Evolutionary conservation across 129 eudicot species (phyloP).

Genomic region (Kitagawia praeruptora): DNA sequence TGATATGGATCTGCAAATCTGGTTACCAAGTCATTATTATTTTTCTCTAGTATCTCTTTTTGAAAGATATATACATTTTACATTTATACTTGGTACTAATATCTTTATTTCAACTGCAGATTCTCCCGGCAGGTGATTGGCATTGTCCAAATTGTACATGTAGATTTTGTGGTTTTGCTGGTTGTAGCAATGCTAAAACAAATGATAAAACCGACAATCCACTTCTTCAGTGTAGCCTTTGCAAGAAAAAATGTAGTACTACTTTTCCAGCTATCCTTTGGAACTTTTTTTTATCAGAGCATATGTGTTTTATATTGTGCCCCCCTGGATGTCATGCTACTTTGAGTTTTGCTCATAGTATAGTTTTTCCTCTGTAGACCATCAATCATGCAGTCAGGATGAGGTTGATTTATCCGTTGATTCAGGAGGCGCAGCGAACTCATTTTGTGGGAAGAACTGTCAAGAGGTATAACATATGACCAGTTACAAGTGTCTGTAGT

Average conservation of each 20-base stretch:
- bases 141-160: slow-evolving; percentile 59
- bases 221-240: slow-evolving; percentile 31
- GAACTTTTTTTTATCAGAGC: not conserved
- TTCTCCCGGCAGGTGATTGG: slow-evolving; percentile 65
- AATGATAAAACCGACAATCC: slow-evolving; percentile 13
- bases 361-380: slow-evolving; percentile 25
- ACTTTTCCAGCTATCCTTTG: not conserved
- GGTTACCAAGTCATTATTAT: not conserved
- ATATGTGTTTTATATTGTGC: not conserved
- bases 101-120: slow-evolving; percentile 25
- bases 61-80: not conserved
- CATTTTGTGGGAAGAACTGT: slow-evolving; percentile 49
- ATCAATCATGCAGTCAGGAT: slow-evolving; percentile 37
- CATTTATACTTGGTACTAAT: not conserved
- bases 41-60: not conserved
- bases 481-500: not conserved
- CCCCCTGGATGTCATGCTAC: not conserved
- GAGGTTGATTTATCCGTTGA: slow-evolving; percentile 19
- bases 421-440: slow-evolving; percentile 18
- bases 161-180: slow-evolving; percentile 42
- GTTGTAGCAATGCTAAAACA: slow-evolving; percentile 14
- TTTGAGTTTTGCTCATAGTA: not conserved
- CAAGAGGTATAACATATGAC: slow-evolving; percentile 36
- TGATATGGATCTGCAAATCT: not conserved
- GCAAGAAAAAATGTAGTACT: slow-evolving; percentile 50